Conservation (phyloP, 1,284 basidiomycete species). For the Pascua guehoae region DNA sequence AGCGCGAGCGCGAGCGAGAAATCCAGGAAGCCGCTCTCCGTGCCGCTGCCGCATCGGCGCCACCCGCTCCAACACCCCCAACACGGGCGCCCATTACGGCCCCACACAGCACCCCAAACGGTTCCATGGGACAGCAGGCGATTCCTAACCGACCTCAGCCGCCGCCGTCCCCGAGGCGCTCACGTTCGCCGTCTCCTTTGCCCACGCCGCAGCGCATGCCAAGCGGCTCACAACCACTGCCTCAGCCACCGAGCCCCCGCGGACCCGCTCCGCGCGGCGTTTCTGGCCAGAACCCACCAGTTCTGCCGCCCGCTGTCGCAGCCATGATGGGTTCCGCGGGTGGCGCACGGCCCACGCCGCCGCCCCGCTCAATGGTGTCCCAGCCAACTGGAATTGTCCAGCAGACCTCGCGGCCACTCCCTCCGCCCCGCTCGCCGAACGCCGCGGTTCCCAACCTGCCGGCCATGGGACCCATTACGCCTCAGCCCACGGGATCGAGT, state of each 20-base stretch:
- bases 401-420: too few relatives aligned
- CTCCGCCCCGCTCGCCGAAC: too few relatives aligned
- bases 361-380: background rate
- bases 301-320: conserved; percentile 2
- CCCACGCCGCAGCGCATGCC: background rate
- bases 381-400: too few relatives aligned
- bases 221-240: background rate
- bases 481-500: too few relatives aligned
- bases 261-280: too few relatives aligned
- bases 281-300: background rate
- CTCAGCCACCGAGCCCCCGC: too few relatives aligned
- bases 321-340: conserved; percentile 19
- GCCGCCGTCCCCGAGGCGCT: too few relatives aligned
- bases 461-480: too few relatives aligned
- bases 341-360: background rate
- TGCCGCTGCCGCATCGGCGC: conserved; percentile 10
- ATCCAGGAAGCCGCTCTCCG: conserved; percentile 22
- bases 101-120: too few relatives aligned
- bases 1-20: conserved; percentile 26
- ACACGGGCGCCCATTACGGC: background rate
- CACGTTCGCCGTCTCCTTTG: background rate
- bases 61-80: conserved; percentile 9
- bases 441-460: too few relatives aligned
- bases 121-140: background rate
- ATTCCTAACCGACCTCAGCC: background rate